Conservation (phyloP, 163 green algal genomes). For the Scenedesmus sp. region DNA sequence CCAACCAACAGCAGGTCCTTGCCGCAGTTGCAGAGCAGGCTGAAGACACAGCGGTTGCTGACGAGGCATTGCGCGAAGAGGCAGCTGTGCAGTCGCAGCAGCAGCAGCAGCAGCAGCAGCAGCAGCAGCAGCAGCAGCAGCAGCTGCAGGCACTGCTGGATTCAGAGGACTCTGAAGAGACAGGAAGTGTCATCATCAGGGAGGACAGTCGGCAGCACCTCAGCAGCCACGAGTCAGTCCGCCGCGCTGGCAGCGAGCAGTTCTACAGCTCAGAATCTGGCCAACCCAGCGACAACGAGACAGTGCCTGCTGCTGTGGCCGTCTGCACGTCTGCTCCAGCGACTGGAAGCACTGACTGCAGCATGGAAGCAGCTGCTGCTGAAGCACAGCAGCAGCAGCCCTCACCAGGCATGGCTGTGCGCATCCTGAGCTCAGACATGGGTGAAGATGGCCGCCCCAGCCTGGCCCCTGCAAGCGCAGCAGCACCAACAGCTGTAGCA, state of each 20-base stretch:
- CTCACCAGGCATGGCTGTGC: background rate
- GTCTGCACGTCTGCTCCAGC: background rate
- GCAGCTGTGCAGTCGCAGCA: background rate
- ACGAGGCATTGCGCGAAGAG: background rate
- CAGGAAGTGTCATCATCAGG: background rate
- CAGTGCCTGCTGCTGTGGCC: background rate
- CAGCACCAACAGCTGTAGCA: background rate
- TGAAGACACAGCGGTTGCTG: background rate
- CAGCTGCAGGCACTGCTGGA: slow-evolving; percentile 2
- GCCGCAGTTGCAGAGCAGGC: background rate
- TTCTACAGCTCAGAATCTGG: slow-evolving; percentile 4
- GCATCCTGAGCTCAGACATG: background rate
- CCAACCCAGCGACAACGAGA: background rate
- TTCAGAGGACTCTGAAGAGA: background rate
- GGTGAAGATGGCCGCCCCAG: background rate
- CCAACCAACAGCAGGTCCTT: background rate
- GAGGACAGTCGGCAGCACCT: background rate
- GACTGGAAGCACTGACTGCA: background rate
- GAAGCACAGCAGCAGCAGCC: slow-evolving; percentile 15
- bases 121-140: slow-evolving; percentile 10
- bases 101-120: too few relatives aligned
- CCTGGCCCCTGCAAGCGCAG: background rate
- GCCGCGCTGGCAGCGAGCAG: background rate
- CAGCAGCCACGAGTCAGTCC: background rate
- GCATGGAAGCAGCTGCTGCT: background rate